These are phyloP conservation scores for Penstemon eatonii DNA, from an alignment of 257 asterid species.

Conservation along the genomic window DNA sequence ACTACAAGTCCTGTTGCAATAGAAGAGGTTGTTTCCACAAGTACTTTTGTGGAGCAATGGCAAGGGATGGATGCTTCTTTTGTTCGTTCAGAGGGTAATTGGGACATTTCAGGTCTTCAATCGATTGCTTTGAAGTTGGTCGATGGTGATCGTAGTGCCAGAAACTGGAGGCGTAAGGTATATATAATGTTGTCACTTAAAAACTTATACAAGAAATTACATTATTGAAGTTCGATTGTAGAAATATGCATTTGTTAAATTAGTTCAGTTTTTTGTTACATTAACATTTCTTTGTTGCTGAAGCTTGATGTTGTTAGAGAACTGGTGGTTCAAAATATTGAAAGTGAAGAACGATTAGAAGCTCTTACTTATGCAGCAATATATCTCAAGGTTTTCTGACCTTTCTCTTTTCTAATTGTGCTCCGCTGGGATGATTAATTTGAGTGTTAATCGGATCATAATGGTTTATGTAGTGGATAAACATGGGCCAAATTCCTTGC, in stretches of 20 bases:
- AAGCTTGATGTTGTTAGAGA: constrained; percentile 94
- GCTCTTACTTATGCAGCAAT: constrained; percentile 90
- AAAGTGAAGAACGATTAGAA: constrained; percentile 67
- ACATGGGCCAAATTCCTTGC: constrained; percentile 96
- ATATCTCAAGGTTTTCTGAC: constrained; percentile 74
- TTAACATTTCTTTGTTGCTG: constrained; percentile 12
- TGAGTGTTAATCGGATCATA: constrained; percentile 20
- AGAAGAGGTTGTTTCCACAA: constrained; percentile 40
- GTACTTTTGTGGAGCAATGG: constrained; percentile 90
- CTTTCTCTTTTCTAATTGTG: constrained; percentile 13
- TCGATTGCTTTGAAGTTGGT: constrained; percentile 75
- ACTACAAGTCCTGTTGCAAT: constrained; percentile 33
- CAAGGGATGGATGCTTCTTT: constrained; percentile 76
- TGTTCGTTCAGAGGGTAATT: constrained; percentile 63
- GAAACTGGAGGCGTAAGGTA: constrained; percentile 99
- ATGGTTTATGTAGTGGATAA: constrained; percentile 74
- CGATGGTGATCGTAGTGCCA: constrained; percentile 77
- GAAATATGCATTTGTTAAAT: too few relatives aligned
- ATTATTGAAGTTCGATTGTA: too few relatives aligned
- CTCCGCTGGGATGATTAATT: constrained; percentile 8
- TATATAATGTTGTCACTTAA: neutral
- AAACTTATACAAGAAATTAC: too few relatives aligned
- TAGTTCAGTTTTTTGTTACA: too few relatives aligned
- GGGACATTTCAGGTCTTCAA: constrained; percentile 84
- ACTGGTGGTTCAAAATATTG: constrained; percentile 63